Base-by-base conservation (phyloP, 2,329 filamentous ascomycete species). In the Cytospora leucostoma region DNA sequence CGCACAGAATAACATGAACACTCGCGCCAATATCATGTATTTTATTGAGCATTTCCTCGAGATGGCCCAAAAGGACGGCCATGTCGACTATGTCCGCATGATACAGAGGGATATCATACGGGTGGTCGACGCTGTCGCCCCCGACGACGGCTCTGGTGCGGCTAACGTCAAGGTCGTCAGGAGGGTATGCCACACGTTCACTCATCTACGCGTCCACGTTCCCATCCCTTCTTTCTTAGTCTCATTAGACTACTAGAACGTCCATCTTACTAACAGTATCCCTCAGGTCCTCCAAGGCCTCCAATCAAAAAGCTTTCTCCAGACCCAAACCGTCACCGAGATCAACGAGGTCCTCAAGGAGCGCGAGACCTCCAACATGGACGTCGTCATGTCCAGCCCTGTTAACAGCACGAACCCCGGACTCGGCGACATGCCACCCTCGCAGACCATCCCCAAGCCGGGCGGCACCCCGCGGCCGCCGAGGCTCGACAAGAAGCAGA, bases 1-100 rank as follows among this genome's bases (percentile, higher is more conserved):
- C 61, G 27, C 27, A 17, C 70, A 93, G 85, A 96, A 92, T 69
- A 94, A 91, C 69, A 96, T 99, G 90, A 99, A 99, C 77, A 96
- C 89, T 58, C 85, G 94, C 65, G 96, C 95, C 64, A 99, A 99
- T 74, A 98, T 99, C 75, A 96, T 99, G 90, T 99, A 96, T 78
- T 99, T 99, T 77, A 90, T 99, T 72, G 94, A 98, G 73, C 90
- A 94, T 70, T 91, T 99, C 69, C 91, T 96, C 73, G 94, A 98
- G 73, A 83, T 92, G 77, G 91, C 92, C 27, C 84, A 86, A 67
- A 90, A 88, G 68, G 91, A 92, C 68, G 85, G 87, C 67, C 88
- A 95, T 70, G 78, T 84, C 59, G 88, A 92, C 67, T 99, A 97
- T 73, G 88, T 97, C 34, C 87, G 90, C 58, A 97, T 98, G 92